Conservation (phyloP, 495 filamentous ascomycete genomes). For the Neurospora sp. region DNA sequence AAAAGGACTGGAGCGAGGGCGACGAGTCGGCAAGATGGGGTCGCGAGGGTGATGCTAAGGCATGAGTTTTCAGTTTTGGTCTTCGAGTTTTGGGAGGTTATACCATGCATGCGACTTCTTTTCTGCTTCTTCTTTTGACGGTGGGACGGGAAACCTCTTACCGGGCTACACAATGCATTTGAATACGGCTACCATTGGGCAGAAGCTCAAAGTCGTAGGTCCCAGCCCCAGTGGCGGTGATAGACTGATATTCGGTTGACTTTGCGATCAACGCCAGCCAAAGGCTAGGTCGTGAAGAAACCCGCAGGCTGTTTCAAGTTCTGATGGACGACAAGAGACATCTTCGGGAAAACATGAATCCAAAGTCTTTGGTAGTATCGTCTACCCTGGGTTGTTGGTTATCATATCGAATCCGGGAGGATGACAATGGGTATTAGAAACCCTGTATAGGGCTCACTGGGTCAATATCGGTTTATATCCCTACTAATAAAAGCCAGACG, state of each 20-base stretch:
- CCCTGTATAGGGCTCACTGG: background rate
- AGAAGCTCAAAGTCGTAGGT: background rate
- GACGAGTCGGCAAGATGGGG: constrained; percentile 82
- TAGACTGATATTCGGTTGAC: background rate
- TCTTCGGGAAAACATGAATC: background rate
- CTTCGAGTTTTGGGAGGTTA: constrained; percentile 2
- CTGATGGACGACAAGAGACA: background rate
- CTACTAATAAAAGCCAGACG: background rate
- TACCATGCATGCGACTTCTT: background rate
- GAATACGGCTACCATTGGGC: background rate
- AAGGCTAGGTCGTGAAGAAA: background rate
- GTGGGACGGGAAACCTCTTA: background rate
- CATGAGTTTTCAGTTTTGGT: background rate
- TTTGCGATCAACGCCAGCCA: background rate
- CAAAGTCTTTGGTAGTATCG: background rate
- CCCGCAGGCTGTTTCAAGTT: background rate
- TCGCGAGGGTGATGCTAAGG: constrained; percentile 18
- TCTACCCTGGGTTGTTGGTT: background rate
- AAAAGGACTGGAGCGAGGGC: constrained; percentile 71
- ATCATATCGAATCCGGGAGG: background rate
- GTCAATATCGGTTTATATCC: background rate
- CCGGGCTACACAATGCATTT: background rate
- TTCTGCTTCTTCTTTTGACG: background rate
- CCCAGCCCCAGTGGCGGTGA: background rate
- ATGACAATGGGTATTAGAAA: background rate